Conservation (phyloP, 78 protist species). For the Salpingoeca rosetta region DNA sequence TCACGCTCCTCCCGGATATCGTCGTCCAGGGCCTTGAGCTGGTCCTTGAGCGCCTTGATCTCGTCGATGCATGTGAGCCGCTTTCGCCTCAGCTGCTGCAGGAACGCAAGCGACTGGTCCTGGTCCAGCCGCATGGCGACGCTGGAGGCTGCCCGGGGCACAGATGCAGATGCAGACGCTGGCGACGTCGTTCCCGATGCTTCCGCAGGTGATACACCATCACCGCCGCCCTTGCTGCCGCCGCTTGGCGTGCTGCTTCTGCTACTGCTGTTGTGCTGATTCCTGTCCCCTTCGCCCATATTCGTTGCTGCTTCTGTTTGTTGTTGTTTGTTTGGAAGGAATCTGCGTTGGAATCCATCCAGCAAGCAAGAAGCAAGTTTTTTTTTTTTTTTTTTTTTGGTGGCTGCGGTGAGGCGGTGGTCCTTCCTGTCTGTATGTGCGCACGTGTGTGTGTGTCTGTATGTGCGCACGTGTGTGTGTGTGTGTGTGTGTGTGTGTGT, state of each 20-base stretch:
- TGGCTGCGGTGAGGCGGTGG: background rate
- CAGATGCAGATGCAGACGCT: too few species aligned
- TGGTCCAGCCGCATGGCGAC: too few species aligned
- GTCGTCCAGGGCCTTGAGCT: background rate
- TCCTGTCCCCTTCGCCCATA: too few species aligned
- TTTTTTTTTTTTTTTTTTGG: too few species aligned
- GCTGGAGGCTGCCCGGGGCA: too few species aligned
- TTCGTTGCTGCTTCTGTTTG: too few species aligned
- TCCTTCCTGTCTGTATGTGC: background rate
- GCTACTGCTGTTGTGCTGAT: background rate
- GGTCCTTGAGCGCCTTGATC: background rate
- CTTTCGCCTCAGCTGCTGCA: background rate
- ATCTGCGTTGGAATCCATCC: background rate
- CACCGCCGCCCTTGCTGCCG: too few species aligned
- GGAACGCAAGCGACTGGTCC: too few species aligned
- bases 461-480: background rate
- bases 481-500: background rate
- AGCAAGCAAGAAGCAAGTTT: background rate
- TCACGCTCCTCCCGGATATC: background rate
- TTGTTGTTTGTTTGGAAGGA: background rate
- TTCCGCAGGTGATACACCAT: too few species aligned
- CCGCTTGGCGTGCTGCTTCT: too few species aligned
- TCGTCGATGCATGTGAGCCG: background rate
- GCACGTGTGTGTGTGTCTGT: background rate
- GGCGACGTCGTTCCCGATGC: too few species aligned